Evolutionary conservation across 176 grass and related monocot genomes (phyloP), one percentile per base, ranked within the genome.

Genomic region (Cocos nucifera): DNA sequence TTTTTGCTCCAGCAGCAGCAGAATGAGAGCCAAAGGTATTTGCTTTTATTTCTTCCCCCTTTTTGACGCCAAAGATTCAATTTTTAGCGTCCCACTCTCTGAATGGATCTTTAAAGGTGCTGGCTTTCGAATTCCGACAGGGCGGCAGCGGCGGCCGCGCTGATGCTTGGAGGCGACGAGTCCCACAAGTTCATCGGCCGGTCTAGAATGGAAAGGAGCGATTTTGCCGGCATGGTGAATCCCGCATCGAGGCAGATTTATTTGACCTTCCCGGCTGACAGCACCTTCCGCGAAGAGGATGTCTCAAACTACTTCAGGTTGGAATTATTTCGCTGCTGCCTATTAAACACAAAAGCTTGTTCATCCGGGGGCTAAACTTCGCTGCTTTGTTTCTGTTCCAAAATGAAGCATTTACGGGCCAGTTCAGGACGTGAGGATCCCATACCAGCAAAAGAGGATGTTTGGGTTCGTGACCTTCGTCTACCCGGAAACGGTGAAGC

Each of bases 231-330:
- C 80, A 80, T 91, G 71, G 56, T 87, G 61, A 97, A 97, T 85
- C 92, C 92, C 0, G 77, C 78, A 0, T 97, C 87, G 27, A 76
- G 92, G 30, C 92, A 97, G 81, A 97, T 97, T 85, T 97, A 97
- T 79, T 77, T 97, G 54, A 97, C 92, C 57, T 97, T 97, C 69
- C 92, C 92, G 21, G 92, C 92, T n/a, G 92, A 97, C 57, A 97
- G 92, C 78, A 97, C 92, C 15, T 97, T 97, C 75, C 78, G 81
- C 61, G 87, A 97, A 73, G 92, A 97, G 63, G 92, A 97, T 54
- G 92, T 97, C 66, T 97, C 92, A 48, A 91, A 88, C 74, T 97
- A 97, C 50, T 97, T 97, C 81, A 97, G 92, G 92, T 97, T 65
- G 5, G 17, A 25, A 14, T 14, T 44, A 44, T 44, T 12, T 44